phyloP scores from a whole-genome alignment of 2,329 filamentous ascomycete genomes.

The Aspergillus caelatus region DNA sequence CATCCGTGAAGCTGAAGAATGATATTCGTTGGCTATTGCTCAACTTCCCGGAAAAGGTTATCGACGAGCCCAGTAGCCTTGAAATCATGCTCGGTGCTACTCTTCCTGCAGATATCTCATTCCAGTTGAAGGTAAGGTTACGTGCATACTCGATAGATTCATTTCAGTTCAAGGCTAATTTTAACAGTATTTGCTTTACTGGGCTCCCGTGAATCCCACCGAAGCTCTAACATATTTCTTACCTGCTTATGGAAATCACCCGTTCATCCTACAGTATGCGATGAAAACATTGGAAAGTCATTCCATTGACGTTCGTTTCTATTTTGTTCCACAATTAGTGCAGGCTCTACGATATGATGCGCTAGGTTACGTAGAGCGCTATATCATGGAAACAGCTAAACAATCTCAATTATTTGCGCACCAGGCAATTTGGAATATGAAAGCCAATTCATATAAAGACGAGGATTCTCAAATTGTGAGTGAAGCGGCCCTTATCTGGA shows the following conservation, averaged over 20 bases:
- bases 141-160: neutral
- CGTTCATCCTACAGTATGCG: constrained; percentile 93
- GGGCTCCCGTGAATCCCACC: constrained; percentile 88
- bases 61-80: constrained; percentile 79
- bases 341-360: constrained; percentile 91
- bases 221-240: constrained; percentile 92
- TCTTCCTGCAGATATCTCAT: constrained; percentile 76
- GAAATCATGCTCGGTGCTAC: constrained; percentile 77
- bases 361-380: constrained; percentile 91
- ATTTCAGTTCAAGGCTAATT: constrained; percentile 10
- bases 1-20: constrained; percentile 69
- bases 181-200: constrained; percentile 80
- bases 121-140: constrained; percentile 74
- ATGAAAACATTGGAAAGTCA: constrained; percentile 94
- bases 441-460: constrained; percentile 97
- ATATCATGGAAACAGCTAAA: constrained; percentile 94
- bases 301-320: constrained; percentile 95
- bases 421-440: constrained; percentile 99
- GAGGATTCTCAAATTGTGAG: constrained; percentile 83
- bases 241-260: constrained; percentile 86
- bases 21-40: constrained; percentile 81
- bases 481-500: constrained; percentile 2
- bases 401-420: constrained; percentile 98
- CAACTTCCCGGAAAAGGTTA: constrained; percentile 79
- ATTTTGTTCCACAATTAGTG: constrained; percentile 97